Percentiles rank a stretch among this genome's conserved stretches.
These are phyloP conservation scores for Botrytis sinoallii DNA, from an alignment of 2,329 filamentous ascomycete genomes.

Conservation along the genomic window DNA sequence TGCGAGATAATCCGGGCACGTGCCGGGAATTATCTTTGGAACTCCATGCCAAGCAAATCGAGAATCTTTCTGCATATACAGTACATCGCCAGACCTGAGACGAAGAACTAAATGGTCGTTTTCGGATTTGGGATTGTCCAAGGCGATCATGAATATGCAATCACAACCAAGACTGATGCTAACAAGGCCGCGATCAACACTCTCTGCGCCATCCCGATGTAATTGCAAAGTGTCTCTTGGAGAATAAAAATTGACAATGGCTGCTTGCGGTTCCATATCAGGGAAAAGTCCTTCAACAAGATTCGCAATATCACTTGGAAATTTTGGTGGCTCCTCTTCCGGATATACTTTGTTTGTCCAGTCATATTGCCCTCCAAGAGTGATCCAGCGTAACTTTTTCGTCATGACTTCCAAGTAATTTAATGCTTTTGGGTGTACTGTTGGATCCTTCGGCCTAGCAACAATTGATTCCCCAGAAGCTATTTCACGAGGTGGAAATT, in stretches of 20 bases:
- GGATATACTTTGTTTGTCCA: slow-evolving; percentile 90
- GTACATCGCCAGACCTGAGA: slow-evolving; percentile 79
- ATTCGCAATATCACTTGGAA: slow-evolving; percentile 68
- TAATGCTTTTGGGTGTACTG: slow-evolving; percentile 68
- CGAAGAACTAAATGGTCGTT: slow-evolving; percentile 58
- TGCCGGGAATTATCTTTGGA: slow-evolving; percentile 75
- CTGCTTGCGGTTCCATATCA: slow-evolving; percentile 75
- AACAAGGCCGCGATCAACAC: slow-evolving; percentile 72
- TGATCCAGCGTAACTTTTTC: slow-evolving; percentile 87
- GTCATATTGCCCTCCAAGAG: slow-evolving; percentile 92
- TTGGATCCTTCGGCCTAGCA: slow-evolving; percentile 66
- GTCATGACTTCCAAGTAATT: slow-evolving; percentile 67
- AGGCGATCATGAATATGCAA: slow-evolving; percentile 79
- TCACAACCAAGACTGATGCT: slow-evolving; percentile 90
- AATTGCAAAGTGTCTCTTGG: slow-evolving; percentile 88
- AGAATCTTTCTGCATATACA: slow-evolving; percentile 81
- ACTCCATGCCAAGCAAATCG: slow-evolving; percentile 95
- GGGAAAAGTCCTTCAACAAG: slow-evolving; percentile 73
- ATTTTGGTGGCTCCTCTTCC: slow-evolving; percentile 60
- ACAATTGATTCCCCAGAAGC: slow-evolving; percentile 42
- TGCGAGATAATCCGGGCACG: slow-evolving; percentile 71
- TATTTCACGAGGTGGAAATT: slow-evolving; percentile 48
- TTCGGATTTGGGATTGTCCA: slow-evolving; percentile 37
- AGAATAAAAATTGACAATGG: slow-evolving; percentile 90
- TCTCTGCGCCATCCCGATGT: slow-evolving; percentile 90